Evolutionary conservation across 139 green algal genomes (phyloP).

Genomic region (Tetraselmis chui): DNA sequence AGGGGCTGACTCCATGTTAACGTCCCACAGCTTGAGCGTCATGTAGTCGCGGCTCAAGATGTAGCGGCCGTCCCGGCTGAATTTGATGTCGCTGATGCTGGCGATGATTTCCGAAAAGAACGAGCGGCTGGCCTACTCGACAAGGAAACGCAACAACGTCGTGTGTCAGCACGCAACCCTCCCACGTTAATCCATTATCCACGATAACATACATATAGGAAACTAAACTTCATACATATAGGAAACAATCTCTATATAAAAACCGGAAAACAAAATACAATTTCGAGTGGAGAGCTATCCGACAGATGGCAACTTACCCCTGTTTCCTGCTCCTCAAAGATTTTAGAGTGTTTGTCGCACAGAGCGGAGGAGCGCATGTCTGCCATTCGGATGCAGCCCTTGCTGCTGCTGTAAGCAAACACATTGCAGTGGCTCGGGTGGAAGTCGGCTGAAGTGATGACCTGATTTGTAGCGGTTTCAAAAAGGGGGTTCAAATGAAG

Average conservation of each 20-base stretch:
- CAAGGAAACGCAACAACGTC: background rate
- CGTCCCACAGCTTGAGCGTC: slow-evolving; percentile 96
- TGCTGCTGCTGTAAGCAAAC: slow-evolving; percentile 90
- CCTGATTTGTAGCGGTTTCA: no score
- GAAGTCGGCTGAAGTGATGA: slow-evolving; percentile 96
- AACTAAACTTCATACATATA: slow-evolving; percentile 3
- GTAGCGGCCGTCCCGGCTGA: slow-evolving; percentile 78
- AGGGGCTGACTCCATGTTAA: slow-evolving; percentile 80
- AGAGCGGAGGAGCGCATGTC: slow-evolving; percentile 87
- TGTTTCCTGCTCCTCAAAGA: slow-evolving; percentile 68
- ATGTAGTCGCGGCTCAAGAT: slow-evolving; percentile 95
- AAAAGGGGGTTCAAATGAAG: no score
- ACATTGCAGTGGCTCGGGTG: slow-evolving; percentile 83
- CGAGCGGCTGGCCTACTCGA: slow-evolving; percentile 47
- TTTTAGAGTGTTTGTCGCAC: slow-evolving; percentile 79
- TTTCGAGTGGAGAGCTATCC: no score
- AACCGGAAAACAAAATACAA: no score
- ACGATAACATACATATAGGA: no score
- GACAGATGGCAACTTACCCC: slow-evolving; percentile 21
- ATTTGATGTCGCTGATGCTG: slow-evolving; percentile 89
- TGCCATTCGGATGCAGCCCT: slow-evolving; percentile 88
- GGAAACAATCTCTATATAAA: slow-evolving; percentile 5
- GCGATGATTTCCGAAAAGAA: slow-evolving; percentile 98
- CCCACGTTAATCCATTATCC: no score
- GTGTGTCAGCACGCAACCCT: background rate